Base-by-base conservation (phyloP, 495 filamentous ascomycete genomes). In the Chaetomium fimeti region DNA sequence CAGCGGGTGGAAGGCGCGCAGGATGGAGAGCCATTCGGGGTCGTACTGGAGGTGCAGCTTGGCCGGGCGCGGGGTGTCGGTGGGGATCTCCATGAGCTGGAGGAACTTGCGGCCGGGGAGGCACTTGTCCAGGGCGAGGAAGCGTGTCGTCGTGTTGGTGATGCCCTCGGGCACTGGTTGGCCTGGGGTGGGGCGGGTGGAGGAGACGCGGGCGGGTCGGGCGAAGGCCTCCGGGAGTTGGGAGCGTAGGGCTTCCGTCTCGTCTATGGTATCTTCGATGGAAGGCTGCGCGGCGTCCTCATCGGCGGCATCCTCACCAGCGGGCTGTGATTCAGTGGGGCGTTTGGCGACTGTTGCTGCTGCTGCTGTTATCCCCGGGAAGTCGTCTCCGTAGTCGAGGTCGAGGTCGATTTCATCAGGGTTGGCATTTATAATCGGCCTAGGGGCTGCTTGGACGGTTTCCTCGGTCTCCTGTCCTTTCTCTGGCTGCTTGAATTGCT, bases 21-120 rank as follows among this genome's bases (percentile, higher is more conserved):
- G 90, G 66, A 98, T 96, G 9, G 94, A 88, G 4, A 98, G 85
- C 93, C 93, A 98, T 78, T 98, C 94, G 32, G 87, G 86, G 74
- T 98, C 94, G 73, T 98, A 97, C 38, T 85, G 75, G 5, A 98
- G 84, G 7, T 74, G 70, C 64, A 71, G 75, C 77, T 70, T 2
- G 76, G 78, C 2, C 63, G 36, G 36, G 15, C 64, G 0, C 1
- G 12, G 48, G 48, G 6, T 15, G 13, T 43, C 40, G 13, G 88
- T 79, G 0, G 69, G 38, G 32, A 95, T 77, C 18, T 87, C 81
- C 20, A 89, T 73, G 5, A 97, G 77, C 64, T 97, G 90, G 47
- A 98, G 82, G 72, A 92, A 98, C n/a, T 91, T 82, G 20, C 87
- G 84, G 9, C 84, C 78, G 0, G 88, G 87, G 40, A 92, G 81